Conservation (phyloP, 2,329 filamentous ascomycete genomes). For the Neoarthrinium moseri region DNA sequence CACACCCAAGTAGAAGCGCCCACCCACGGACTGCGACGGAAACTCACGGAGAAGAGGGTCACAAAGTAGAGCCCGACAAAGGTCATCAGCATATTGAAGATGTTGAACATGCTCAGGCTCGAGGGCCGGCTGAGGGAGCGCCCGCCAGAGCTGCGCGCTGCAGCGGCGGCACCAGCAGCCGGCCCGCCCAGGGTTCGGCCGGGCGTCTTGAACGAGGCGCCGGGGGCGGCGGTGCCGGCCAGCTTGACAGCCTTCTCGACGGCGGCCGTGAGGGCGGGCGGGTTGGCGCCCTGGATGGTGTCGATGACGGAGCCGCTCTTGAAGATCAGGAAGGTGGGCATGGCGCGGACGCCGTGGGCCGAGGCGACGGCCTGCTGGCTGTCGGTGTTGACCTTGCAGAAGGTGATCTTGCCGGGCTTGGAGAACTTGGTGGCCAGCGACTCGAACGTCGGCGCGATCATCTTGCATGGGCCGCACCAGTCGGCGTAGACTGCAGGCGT, state of each 20-base stretch:
- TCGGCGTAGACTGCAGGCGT: slow-evolving; percentile 76
- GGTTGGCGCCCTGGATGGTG: slow-evolving; percentile 80
- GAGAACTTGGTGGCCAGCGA: slow-evolving; percentile 77
- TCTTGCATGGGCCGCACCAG: slow-evolving; percentile 93
- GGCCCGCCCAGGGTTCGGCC: slow-evolving; percentile 57
- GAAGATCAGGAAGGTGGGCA: slow-evolving; percentile 95
- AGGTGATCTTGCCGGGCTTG: slow-evolving; percentile 79
- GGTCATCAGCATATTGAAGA: slow-evolving; percentile 49
- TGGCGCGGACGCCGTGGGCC: slow-evolving; percentile 76
- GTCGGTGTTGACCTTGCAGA: slow-evolving; percentile 91
- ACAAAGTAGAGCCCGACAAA: slow-evolving; percentile 62
- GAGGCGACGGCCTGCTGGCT: slow-evolving; percentile 74
- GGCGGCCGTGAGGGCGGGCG: slow-evolving; percentile 70
- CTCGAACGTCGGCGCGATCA: slow-evolving; percentile 87
- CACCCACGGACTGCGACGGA: too few relatives aligned
- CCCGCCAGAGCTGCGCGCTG: slow-evolving; percentile 17
- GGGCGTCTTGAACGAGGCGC: slow-evolving; percentile 50
- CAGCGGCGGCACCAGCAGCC: slow-evolving; percentile 15
- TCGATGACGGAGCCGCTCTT: slow-evolving; percentile 71
- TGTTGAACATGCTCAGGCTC: slow-evolving; percentile 36
- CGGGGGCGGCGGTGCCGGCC: slow-evolving; percentile 38
- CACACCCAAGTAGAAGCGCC: neutral
- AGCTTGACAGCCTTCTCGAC: slow-evolving; percentile 69
- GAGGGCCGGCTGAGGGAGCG: slow-evolving; percentile 16
- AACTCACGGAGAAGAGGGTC: slow-evolving; percentile 59